These are phyloP conservation scores for Lodderomyces elongisporus DNA, from an alignment of 1,139 yeast genomes.

Conservation along the genomic window DNA sequence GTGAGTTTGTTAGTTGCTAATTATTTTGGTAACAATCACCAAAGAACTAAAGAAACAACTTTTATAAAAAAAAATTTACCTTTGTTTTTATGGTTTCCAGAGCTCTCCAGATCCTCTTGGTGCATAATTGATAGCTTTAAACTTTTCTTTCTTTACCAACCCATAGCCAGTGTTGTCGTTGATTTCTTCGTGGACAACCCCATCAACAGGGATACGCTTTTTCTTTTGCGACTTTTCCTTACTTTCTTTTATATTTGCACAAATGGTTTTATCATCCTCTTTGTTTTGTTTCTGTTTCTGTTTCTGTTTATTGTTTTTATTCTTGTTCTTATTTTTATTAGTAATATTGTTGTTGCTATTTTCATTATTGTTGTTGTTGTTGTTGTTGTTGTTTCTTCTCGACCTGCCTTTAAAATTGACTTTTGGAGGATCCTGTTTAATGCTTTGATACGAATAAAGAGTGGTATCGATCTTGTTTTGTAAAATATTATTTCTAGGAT, in stretches of 20 bases:
- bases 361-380: neutral
- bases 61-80: no score
- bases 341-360: neutral
- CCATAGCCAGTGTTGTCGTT: constrained; percentile 15
- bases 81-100: constrained; percentile 47
- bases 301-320: neutral
- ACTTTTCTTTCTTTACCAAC: constrained; percentile 36
- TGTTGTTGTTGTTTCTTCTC: no score
- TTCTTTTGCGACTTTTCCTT: constrained; percentile 2
- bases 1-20: no score
- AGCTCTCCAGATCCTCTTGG: constrained; percentile 51
- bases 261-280: no score
- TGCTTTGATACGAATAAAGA: constrained; percentile 20
- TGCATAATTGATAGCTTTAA: constrained; percentile 45
- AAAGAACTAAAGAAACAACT: no score
- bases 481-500: constrained; percentile 22
- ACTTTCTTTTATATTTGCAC: no score
- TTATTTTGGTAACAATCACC: no score
- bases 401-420: constrained; percentile 3
- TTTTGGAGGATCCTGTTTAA: constrained; percentile 7
- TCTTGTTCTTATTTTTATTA: neutral
- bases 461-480: constrained; percentile 40
- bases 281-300: constrained; percentile 1
- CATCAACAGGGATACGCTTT: constrained; percentile 11
- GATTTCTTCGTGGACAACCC: constrained; percentile 16